Percentiles rank a stretch among this genome's conserved stretches.
phyloP scores from a whole-genome alignment of 1,139 yeast genomes.

The Yamadazyma siamensis region DNA sequence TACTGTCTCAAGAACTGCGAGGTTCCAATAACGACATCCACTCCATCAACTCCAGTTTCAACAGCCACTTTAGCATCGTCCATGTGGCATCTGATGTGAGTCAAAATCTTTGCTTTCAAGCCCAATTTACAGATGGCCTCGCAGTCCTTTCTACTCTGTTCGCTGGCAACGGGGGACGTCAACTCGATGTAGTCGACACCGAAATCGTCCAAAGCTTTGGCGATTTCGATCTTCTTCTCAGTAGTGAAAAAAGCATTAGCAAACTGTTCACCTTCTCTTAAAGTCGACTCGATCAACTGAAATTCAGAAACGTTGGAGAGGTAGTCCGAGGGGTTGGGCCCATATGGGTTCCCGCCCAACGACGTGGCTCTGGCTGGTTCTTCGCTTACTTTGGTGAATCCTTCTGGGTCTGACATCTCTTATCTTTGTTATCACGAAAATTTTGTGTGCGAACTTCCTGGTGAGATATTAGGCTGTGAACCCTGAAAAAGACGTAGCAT shows the following conservation, averaged over 20 bases:
- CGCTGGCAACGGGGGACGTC: conserved; percentile 58
- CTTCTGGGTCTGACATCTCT: conserved; percentile 14
- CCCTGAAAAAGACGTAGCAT: no score
- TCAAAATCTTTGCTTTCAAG: conserved; percentile 50
- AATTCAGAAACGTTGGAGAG: conserved; percentile 52
- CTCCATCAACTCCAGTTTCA: conserved; percentile 61
- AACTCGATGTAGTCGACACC: conserved; percentile 60
- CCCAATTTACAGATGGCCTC: conserved; percentile 59
- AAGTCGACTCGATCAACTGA: conserved; percentile 52
- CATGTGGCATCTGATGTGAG: conserved; percentile 61
- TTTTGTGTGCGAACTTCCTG: conserved; percentile 3
- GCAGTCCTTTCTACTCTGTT: conserved; percentile 53
- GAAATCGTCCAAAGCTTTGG: conserved; percentile 56
- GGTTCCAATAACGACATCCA: conserved; percentile 58
- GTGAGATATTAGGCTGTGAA: no score
- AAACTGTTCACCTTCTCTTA: conserved; percentile 61
- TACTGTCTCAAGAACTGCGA: conserved; percentile 52
- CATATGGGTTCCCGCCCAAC: conserved; percentile 43
- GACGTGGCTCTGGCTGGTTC: conserved; percentile 7
- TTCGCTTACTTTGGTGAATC: conserved; percentile 15
- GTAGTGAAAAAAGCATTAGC: conserved; percentile 57
- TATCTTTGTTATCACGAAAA: conserved; percentile 3
- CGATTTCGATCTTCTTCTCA: conserved; percentile 53
- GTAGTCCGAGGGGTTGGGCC: conserved; percentile 58
- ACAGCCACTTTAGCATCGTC: conserved; percentile 58